phyloP scores from a whole-genome alignment of 129 eudicot species.

The Oenanthe sinensis region DNA sequence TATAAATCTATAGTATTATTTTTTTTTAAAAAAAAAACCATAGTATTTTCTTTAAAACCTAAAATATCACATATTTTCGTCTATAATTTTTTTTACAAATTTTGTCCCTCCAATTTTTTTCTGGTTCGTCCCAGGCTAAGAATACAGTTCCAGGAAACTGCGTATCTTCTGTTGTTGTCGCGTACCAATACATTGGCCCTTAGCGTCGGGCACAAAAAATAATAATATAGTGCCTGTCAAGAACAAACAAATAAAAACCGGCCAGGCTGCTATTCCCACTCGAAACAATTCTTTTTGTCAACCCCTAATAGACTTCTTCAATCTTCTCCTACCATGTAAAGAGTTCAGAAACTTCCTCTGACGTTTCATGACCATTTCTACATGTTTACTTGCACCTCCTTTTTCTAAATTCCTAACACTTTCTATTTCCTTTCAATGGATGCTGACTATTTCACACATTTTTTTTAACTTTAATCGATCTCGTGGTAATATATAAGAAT shows the following conservation, averaged over 20 bases:
- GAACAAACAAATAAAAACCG: background rate
- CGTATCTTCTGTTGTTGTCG: background rate
- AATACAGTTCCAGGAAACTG: background rate
- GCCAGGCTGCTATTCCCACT: conserved; percentile 4
- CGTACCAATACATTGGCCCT: background rate
- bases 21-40: no score
- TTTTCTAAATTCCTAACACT: background rate
- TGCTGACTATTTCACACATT: conserved; percentile 5
- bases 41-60: no score
- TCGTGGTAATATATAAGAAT: background rate
- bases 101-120: no score
- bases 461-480: background rate
- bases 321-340: background rate
- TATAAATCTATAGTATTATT: no score
- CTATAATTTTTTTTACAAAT: no score
- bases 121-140: no score
- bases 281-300: background rate
- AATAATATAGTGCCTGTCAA: background rate
- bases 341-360: conserved; percentile 10
- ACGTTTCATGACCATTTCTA: conserved; percentile 10
- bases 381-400: background rate
- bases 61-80: no score
- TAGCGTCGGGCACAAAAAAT: no score
- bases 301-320: background rate
- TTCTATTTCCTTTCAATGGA: background rate